phyloP scores from a whole-genome alignment of 495 filamentous ascomycete genomes.

The Pseudoneurospora amorphoporcata region DNA sequence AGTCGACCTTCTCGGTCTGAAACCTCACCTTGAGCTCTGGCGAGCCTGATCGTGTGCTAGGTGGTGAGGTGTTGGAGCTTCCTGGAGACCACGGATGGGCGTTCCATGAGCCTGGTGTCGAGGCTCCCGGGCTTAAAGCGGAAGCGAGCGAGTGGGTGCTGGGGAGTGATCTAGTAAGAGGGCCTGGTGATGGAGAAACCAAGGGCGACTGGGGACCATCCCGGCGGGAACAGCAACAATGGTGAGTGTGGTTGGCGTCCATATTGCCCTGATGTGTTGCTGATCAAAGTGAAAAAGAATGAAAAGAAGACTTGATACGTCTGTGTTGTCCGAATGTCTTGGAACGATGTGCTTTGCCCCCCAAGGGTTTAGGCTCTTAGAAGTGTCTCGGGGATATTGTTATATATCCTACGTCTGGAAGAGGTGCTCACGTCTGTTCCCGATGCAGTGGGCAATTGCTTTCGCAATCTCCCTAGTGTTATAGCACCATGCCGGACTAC shows the following conservation, averaged over 20 bases:
- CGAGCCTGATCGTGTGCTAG: constrained; percentile 13
- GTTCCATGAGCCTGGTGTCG: constrained; percentile 15
- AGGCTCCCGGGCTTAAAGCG: constrained; percentile 9
- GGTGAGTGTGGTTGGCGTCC: not conserved
- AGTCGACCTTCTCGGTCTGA: not conserved
- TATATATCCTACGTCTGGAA: not conserved
- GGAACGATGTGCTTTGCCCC: not conserved
- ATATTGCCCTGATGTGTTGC: not conserved
- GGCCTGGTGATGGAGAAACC: not conserved
- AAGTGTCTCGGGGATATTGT: not conserved
- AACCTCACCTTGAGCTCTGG: constrained; percentile 13
- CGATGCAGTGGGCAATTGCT: not conserved
- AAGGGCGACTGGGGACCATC: not conserved
- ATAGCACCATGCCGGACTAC: not conserved
- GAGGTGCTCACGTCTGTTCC: not conserved
- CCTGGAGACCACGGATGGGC: constrained; percentile 11
- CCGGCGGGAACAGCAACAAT: not conserved
- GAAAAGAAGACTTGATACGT: not conserved
- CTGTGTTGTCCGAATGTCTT: not conserved
- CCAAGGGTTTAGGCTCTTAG: not conserved
- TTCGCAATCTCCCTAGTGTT: not conserved
- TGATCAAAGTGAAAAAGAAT: not conserved
- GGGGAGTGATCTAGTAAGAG: constrained; percentile 10
- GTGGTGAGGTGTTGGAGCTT: constrained; percentile 16
- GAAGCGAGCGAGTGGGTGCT: constrained; percentile 19